These are phyloP conservation scores for Epichloe brachyelytri DNA, from an alignment of 2,329 filamentous ascomycete genomes.

Conservation along the genomic window DNA sequence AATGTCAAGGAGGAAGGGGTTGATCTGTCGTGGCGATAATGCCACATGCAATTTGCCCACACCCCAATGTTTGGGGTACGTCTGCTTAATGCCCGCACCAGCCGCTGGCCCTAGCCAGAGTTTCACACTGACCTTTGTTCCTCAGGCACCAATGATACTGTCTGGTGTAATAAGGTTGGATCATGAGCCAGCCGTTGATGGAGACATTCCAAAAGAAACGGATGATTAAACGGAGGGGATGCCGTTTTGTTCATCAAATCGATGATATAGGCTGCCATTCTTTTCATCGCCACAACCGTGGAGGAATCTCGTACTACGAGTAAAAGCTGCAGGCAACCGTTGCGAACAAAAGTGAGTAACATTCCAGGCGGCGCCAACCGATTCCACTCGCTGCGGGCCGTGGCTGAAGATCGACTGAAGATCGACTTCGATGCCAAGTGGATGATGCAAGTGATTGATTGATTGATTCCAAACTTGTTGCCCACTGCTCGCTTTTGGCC, in stretches of 20 bases:
- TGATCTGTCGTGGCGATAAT: constrained; percentile 1
- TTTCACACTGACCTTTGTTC: background rate
- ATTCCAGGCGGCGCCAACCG: background rate
- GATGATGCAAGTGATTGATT: background rate
- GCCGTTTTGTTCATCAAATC: too few species aligned
- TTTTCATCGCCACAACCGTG: too few species aligned
- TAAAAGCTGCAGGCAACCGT: background rate
- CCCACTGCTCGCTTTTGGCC: background rate
- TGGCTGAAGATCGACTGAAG: constrained; percentile 5
- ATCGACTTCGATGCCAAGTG: constrained; percentile 6
- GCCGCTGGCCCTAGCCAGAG: background rate
- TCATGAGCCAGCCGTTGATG: background rate
- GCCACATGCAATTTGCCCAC: constrained; percentile 1
- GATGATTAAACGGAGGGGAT: too few species aligned
- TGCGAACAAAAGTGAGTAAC: background rate
- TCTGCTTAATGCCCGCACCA: background rate
- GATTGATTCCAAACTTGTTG: constrained; percentile 8
- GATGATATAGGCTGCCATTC: too few species aligned
- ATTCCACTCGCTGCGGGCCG: background rate
- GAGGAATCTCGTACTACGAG: too few species aligned
- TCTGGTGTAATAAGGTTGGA: background rate
- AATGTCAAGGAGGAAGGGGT: background rate
- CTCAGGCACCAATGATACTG: constrained; percentile 7
- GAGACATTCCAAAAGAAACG: too few species aligned
- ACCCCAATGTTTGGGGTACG: constrained; percentile 2